These are phyloP conservation scores for Micromonas pusilla DNA, from an alignment of 139 green algal species.

Conservation along the genomic window DNA sequence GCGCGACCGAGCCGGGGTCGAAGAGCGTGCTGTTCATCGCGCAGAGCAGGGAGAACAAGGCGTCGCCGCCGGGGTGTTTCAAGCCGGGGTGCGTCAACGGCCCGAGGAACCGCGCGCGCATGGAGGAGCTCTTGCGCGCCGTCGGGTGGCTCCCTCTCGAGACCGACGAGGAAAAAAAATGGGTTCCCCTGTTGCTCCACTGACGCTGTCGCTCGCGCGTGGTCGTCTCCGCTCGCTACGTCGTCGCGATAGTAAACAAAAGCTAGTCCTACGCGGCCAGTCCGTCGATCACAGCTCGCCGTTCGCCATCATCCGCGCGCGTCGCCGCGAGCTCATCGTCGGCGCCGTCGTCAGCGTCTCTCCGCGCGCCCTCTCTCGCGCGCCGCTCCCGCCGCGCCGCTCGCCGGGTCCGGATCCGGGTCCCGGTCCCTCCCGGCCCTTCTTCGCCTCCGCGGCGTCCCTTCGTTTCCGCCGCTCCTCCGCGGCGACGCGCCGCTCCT, in stretches of 20 bases:
- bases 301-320: too few relatives aligned
- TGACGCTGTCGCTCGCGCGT: neutral
- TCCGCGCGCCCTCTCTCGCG: too few relatives aligned
- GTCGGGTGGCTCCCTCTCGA: slow-evolving; percentile 47
- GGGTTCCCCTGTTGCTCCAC: slow-evolving; percentile 51
- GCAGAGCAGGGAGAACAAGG: neutral
- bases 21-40: neutral
- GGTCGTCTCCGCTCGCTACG: neutral
- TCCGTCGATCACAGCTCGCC: too few relatives aligned
- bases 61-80: slow-evolving; percentile 20
- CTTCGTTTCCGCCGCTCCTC: neutral
- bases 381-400: too few relatives aligned
- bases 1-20: neutral
- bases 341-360: too few relatives aligned
- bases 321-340: too few relatives aligned
- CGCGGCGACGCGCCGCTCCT: neutral
- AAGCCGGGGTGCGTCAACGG: slow-evolving; percentile 34
- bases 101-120: slow-evolving; percentile 26
- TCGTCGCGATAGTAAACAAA: too few relatives aligned
- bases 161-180: slow-evolving; percentile 53
- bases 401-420: too few relatives aligned
- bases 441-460: neutral
- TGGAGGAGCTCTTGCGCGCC: slow-evolving; percentile 37
- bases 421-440: too few relatives aligned
- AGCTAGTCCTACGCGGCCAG: too few relatives aligned